Base-by-base conservation (phyloP, 768 basidiomycete genomes). In the Russula sp. region DNA sequence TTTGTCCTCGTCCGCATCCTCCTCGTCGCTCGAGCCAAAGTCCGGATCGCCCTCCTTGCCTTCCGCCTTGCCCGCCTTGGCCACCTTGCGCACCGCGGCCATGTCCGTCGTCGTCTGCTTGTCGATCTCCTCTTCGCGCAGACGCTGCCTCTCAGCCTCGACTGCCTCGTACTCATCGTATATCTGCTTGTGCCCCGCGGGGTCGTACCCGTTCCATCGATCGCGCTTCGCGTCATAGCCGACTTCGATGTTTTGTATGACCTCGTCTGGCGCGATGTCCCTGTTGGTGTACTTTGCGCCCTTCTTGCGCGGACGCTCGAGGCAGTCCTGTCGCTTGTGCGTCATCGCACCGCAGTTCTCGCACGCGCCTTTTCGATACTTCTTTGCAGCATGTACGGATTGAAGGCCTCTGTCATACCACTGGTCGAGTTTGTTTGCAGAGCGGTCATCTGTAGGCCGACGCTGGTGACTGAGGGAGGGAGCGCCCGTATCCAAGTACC, bases 311-410 rank as follows among this genome's bases (percentile, higher is more conserved):
- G 97, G 97, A 60, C 97, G 86, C 73, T 99, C 97, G 50, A 98
- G 80, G 73, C 97, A 99, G 71, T 99, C 97, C 70, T 83, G 78
- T 63, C 79, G 82, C 73, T 89, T 88, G 77, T 99, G 97, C 0
- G 93, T 92, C 81, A 98, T 87, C 18, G 97, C 90, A 60, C 97
- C 97, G 66, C 97, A 99, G 70, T 99, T 99, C 77, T 98, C 95
- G 77, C 97, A 99, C 34, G 97, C 97, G 38, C 97, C 97, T 71
- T 96, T 95, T 66, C 97, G 84, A 72, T 88, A 99, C 74, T 98
- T 98, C 73, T 93, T 97, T 34, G 96, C 91, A 3, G 93, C 93
- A 1, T 93, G 93, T 11, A 92, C 94, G 0, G 87, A 83, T 65
- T 83, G 88, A 16, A 79, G 80, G 14, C 92, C 92, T 65, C 96